Evolutionary conservation across 768 basidiomycete genomes (phyloP).

Genomic region (Amanita molliuscula): DNA sequence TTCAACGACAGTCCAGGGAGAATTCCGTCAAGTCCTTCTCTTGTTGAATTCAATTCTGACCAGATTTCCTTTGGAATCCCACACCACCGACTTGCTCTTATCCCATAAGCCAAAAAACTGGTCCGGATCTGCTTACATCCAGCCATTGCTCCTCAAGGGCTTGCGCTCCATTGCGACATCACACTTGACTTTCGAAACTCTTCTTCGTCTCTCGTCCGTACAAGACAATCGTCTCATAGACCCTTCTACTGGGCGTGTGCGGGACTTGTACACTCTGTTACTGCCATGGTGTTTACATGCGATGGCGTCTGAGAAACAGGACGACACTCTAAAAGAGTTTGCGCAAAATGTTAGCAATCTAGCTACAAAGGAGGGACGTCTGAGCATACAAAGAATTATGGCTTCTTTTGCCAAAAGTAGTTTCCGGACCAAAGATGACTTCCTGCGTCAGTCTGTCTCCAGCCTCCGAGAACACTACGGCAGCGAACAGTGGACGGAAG

Average conservation of each 20-base stretch:
- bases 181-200: conserved; percentile 52
- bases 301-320: conserved; percentile 53
- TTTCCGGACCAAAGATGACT: conserved; percentile 90
- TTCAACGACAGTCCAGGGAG: conserved; percentile 71
- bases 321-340: conserved; percentile 54
- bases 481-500: conserved; percentile 63
- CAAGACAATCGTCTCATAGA: conserved; percentile 62
- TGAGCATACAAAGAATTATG: conserved; percentile 84
- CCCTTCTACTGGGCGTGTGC: conserved; percentile 54
- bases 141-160: conserved; percentile 64
- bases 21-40: conserved; percentile 59
- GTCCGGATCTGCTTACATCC: conserved; percentile 54
- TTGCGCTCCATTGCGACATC: conserved; percentile 71
- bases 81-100: conserved; percentile 59
- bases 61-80: conserved; percentile 58
- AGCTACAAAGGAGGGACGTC: conserved; percentile 61
- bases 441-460: conserved; percentile 79
- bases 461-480: conserved; percentile 83
- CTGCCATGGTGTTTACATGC: conserved; percentile 87
- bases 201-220: conserved; percentile 52
- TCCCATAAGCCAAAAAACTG: conserved; percentile 63
- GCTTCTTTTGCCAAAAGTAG: conserved; percentile 77
- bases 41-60: conserved; percentile 57
- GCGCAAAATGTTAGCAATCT: conserved; percentile 63
- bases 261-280: conserved; percentile 72